Evolutionary conservation across 2,329 filamentous ascomycete species (phyloP), one percentile per base, ranked within the genome.

Genomic region (Cladosporium colombiae): DNA sequence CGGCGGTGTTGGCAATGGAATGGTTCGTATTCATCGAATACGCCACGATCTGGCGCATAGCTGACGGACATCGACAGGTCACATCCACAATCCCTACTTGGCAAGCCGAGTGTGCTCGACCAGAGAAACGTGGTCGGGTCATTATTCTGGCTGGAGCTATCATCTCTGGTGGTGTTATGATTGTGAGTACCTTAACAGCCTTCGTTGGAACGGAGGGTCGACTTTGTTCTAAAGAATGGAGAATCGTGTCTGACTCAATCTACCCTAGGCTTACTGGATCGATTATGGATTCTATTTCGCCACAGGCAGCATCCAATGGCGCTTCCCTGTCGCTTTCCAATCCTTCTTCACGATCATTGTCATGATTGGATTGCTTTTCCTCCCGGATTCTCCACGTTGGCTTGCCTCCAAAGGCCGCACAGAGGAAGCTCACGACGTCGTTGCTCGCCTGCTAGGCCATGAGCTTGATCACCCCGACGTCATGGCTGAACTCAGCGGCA

Each of bases 61-160:
- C 49, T 53, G n/a, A 27, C 27, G 23, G 46, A 10, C 1, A 29
- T 33, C 21, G 10, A 6, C 6, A 63, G 61, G 61, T 63, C 16
- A 63, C 61, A 33, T 63, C 61, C 5, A 63, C 81, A 0, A 81
- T 83, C 23, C 81, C 81, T 13, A 82, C 78, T n/a, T 83, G 80
- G 80, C 80, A 83, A 62, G 79, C 79, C 4, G 81, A 83, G 72
- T 82, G 79, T 68, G 81, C 80, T 64, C 81, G 81, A 69, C 78
- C 82, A 13, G 80, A 83, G 66, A 77, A 77, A 61, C 77, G 81
- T 67, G 82, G 82, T 13, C 79, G 81, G 67, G 71, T 83, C 65
- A 81, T 84, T 70, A 65, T 61, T n/a, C 82, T 83, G 79, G 81
- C 83, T 71, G 80, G 81, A 59, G 76, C 81, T 58, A 73, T 83